Evolutionary conservation across 176 grass and related monocot genomes (phyloP), one percentile per base, ranked within the genome.

Genomic region (Cymbopogon citratus): DNA sequence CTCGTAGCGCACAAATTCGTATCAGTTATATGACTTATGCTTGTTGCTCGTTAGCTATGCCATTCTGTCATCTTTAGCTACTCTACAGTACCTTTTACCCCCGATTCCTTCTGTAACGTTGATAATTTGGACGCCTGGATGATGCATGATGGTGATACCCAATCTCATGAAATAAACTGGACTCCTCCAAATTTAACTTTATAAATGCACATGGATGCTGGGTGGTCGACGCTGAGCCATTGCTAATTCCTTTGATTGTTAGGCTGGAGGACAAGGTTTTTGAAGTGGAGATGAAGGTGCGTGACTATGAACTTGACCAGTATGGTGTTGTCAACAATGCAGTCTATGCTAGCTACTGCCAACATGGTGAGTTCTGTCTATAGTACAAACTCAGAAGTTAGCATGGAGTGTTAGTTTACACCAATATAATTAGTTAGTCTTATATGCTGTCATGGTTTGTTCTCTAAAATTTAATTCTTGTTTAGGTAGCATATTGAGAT

Each of bases 261-360:
- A 97, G 95, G 36, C 43, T 63, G 14, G 76, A 90, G 8, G 67
- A 88, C 21, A 80, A 91, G 28, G 91, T 95, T 65, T 93, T 85
- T 5, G 73, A 95, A 80, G 80, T 98, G 24, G 85, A 91, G 75
- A 86, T 93, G 27, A 91, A 89, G 61, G 96, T 98, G 18, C 91
- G 92, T 4, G 92, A 98, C 57, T 93, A 98, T 65, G 96, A 98
- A 86, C 88, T 98, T 2, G 92, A 98, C 44, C 92, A 95, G 75
- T 93, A 83, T 28, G 90, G 92, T 63, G 96, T 98, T 87, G 92
- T 98, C 27, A 98, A 98, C 46, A 98, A 98, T 86, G 88, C 96
- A 5, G 39, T 93, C 14, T 98, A 98, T 82, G 90, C 89, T 75
- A 95, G 85, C 77, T 98, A 98, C 84, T 93, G 88, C 76, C 96